Evolutionary conservation across 208 protist species (phyloP), one percentile per base, ranked within the genome.

Genomic region (Lotmaria passim): DNA sequence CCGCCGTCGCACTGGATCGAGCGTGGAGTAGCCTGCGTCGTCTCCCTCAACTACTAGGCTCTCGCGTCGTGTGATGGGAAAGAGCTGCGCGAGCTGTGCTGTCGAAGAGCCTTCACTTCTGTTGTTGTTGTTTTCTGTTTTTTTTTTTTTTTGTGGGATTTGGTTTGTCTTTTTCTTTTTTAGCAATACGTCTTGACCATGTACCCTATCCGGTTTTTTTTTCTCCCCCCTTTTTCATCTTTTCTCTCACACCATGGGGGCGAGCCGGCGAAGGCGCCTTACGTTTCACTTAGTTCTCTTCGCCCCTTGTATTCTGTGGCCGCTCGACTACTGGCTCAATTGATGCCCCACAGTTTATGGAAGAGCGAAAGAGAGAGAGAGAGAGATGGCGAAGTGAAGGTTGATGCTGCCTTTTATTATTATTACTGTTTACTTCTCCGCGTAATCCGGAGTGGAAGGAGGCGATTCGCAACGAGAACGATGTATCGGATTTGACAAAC

Each of bases 1-100:
- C 67, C 91, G 7, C 83, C 95, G 19, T 59, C 69, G 31, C 95
- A 98, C 83, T 99, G 98, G 98, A 93, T 99, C 53, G 93, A 98
- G 75, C 86, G 97, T 21, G 98, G 98, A 12, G 90, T 96, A 17
- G 93, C 93, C 11, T 95, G 91, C 57, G 70, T 97, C 19, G 82
- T 96, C 11, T 94, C 90, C 0, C 75, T 97, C 3, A 94, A 96
- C 65, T 97, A 92, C 55, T 95, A 64, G 44, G 41, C 17, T 8
- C 17, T 2, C 19, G 3, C 46, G 12, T n/a, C n/a, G n/a, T n/a
- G n/a, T n/a, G n/a, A n/a, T n/a, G n/a, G n/a, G n/a, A n/a, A n/a
- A n/a, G n/a, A n/a, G n/a, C n/a, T n/a, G n/a, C n/a, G n/a, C n/a
- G n/a, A n/a, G n/a, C n/a, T n/a, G n/a, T n/a, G n/a, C n/a, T n/a